Conservation (phyloP, 257 asterid genomes). For the Petunia secreta region DNA sequence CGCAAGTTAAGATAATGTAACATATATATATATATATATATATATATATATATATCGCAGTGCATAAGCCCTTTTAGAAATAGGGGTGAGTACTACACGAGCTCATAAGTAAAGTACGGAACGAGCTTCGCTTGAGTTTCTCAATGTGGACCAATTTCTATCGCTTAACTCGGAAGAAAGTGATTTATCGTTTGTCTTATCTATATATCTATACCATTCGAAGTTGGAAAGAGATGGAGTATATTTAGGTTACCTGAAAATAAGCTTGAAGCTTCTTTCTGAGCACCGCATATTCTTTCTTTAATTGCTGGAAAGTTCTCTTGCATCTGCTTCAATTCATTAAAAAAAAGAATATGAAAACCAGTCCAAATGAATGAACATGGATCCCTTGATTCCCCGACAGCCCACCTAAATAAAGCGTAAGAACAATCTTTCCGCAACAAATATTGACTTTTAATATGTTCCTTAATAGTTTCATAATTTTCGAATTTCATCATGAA, state of each 20-base stretch:
- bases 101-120: no score
- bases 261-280: constrained; percentile 73
- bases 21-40: no score
- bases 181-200: no score
- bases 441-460: background rate
- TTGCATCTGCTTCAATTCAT: constrained; percentile 53
- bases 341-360: background rate
- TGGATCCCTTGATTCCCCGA: background rate
- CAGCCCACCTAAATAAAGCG: background rate
- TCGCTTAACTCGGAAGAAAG: no score
- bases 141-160: no score
- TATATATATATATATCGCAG: no score
- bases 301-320: constrained; percentile 68
- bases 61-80: no score
- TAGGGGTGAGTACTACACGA: no score
- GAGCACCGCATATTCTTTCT: constrained; percentile 66
- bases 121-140: no score
- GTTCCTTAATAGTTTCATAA: background rate
- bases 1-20: background rate
- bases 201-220: background rate
- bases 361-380: background rate
- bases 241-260: constrained; percentile 55
- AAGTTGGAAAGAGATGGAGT: background rate
- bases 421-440: background rate
- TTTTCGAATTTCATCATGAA: background rate